Conservation (phyloP, 129 eudicot species). For the Arctium lappa region DNA sequence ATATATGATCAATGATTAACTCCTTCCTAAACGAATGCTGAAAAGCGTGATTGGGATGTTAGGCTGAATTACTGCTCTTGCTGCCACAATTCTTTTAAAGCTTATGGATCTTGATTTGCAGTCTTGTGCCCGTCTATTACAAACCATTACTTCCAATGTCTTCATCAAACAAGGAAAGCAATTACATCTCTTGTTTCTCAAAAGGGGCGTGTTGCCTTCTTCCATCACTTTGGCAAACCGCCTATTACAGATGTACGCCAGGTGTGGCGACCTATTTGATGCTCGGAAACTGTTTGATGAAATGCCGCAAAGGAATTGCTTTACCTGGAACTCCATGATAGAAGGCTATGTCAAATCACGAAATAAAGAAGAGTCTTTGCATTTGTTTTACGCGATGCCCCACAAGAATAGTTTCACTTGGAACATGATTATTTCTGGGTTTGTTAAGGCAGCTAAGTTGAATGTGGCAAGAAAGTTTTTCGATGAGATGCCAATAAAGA, state of each 20-base stretch:
- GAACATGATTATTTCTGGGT: conserved; percentile 60
- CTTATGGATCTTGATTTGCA: conserved; percentile 63
- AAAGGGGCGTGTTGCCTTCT: conserved; percentile 60
- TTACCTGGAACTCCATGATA: conserved; percentile 81
- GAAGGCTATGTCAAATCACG: conserved; percentile 67
- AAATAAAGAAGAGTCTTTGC: conserved; percentile 27
- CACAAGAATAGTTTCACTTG: conserved; percentile 64
- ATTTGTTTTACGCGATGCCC: conserved; percentile 57
- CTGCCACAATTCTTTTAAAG: background rate
- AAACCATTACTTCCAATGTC: conserved; percentile 48
- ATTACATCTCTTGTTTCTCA: conserved; percentile 72
- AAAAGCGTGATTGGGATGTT: background rate
- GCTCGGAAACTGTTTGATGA: conserved; percentile 74
- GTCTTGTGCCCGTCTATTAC: conserved; percentile 51
- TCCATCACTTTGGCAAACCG: conserved; percentile 59
- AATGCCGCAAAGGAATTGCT: conserved; percentile 64
- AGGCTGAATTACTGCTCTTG: too few species aligned
- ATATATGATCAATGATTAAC: background rate
- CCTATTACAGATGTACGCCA: conserved; percentile 60
- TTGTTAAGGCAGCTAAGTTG: conserved; percentile 46
- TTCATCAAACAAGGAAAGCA: conserved; percentile 53
- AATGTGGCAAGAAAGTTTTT: conserved; percentile 45
- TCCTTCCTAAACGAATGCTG: background rate
- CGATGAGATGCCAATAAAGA: conserved; percentile 62
- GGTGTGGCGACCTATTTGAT: conserved; percentile 40